These are phyloP conservation scores for Auricularia cornea DNA, from an alignment of 768 basidiomycete genomes.

Conservation along the genomic window DNA sequence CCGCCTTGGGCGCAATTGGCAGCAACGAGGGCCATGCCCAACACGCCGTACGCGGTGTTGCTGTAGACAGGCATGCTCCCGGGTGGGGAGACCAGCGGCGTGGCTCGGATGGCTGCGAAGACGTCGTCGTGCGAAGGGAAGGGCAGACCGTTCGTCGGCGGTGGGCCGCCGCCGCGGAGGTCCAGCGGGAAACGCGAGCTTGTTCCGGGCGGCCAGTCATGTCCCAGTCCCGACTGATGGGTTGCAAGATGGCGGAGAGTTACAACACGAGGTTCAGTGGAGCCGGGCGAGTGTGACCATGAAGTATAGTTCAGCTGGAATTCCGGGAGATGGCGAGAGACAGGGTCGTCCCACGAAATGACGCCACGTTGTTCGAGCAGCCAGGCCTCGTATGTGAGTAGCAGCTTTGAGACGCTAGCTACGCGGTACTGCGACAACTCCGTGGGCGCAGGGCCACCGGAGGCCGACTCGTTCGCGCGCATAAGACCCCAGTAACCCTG, in stretches of 20 bases:
- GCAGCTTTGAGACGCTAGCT: constrained; percentile 45
- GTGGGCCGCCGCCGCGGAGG: constrained; percentile 19
- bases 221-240: constrained; percentile 27
- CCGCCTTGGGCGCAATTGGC: constrained; percentile 19
- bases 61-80: constrained; percentile 37
- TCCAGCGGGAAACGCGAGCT: constrained; percentile 35
- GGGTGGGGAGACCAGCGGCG: constrained; percentile 34
- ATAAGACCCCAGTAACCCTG: constrained; percentile 36
- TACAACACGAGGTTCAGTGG: constrained; percentile 6
- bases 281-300: constrained; percentile 8
- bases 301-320: constrained; percentile 23
- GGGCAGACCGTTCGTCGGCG: constrained; percentile 20
- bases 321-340: constrained; percentile 35
- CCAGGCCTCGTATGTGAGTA: constrained; percentile 39
- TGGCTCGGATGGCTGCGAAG: constrained; percentile 28
- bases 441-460: constrained; percentile 20
- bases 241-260: constrained; percentile 22
- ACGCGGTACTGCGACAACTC: constrained; percentile 42
- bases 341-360: constrained; percentile 36
- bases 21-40: constrained; percentile 29
- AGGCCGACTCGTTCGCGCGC: constrained; percentile 35
- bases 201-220: constrained; percentile 30
- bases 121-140: constrained; percentile 27
- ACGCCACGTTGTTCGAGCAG: constrained; percentile 39
- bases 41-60: constrained; percentile 27